phyloP scores from a whole-genome alignment of 768 basidiomycete species.

The Boletus insuetus region DNA sequence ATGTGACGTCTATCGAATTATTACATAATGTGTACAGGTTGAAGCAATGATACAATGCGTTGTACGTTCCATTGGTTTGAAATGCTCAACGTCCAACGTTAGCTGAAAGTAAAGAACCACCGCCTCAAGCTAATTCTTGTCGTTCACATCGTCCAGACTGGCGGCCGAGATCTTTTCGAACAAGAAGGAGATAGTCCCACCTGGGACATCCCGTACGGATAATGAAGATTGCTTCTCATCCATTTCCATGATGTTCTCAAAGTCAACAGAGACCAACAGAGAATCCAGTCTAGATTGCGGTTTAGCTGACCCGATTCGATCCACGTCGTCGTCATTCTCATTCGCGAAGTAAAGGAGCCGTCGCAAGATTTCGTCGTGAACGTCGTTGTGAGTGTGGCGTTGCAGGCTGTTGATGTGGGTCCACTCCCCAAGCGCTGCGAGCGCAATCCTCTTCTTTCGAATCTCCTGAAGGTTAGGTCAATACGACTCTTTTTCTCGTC shows the following conservation, averaged over 20 bases:
- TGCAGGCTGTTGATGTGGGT: slow-evolving; percentile 76
- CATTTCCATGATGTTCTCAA: slow-evolving; percentile 42
- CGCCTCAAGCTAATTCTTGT: neutral
- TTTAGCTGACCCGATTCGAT: slow-evolving; percentile 6
- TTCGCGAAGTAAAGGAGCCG: slow-evolving; percentile 36
- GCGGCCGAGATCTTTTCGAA: slow-evolving; percentile 57
- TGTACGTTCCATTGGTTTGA: neutral
- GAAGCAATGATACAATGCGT: neutral
- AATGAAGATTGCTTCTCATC: slow-evolving; percentile 33
- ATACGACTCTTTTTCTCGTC: neutral
- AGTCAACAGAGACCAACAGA: slow-evolving; percentile 45
- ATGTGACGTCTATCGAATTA: slow-evolving; percentile 5
- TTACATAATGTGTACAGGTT: neutral
- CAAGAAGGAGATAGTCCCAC: slow-evolving; percentile 72
- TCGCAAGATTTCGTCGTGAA: slow-evolving; percentile 67
- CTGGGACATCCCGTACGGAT: slow-evolving; percentile 49
- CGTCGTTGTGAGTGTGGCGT: slow-evolving; percentile 39
- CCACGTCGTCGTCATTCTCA: slow-evolving; percentile 13
- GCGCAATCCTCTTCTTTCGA: slow-evolving; percentile 62
- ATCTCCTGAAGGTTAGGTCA: slow-evolving; percentile 45
- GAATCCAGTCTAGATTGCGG: slow-evolving; percentile 29
- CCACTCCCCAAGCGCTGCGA: slow-evolving; percentile 80
- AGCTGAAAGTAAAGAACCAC: neutral
- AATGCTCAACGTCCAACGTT: neutral
- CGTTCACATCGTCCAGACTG: slow-evolving; percentile 4